A percentile compares a stretch with the other conserved stretches of the same genome.
These are phyloP conservation scores for Mariannaea sp. DNA, from an alignment of 2,329 filamentous ascomycete genomes.

Conservation along the genomic window DNA sequence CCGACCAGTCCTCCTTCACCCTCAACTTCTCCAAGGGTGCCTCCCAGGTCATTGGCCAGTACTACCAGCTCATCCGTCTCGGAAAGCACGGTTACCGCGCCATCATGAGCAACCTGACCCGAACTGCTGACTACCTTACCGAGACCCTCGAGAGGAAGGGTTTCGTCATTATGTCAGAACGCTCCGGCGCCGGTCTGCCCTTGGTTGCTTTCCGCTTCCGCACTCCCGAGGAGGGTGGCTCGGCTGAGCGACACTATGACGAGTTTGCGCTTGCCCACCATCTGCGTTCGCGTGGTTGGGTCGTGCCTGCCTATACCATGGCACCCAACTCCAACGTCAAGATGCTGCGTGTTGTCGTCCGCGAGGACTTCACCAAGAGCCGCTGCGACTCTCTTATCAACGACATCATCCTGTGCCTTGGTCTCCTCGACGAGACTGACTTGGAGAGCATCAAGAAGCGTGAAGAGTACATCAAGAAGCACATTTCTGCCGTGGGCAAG, in stretches of 20 bases:
- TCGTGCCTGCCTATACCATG: conserved; percentile 97
- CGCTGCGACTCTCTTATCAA: conserved; percentile 78
- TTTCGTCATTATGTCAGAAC: conserved; percentile 88
- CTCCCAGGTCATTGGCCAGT: conserved; percentile 93
- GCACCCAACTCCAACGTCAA: conserved; percentile 86
- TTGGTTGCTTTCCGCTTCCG: conserved; percentile 86
- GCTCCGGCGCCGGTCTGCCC: conserved; percentile 76
- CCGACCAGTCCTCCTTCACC: conserved; percentile 93
- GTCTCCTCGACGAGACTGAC: conserved; percentile 76
- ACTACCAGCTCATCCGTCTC: conserved; percentile 94
- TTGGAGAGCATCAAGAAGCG: conserved; percentile 70
- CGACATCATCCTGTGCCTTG: conserved; percentile 79
- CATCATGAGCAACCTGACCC: conserved; percentile 94
- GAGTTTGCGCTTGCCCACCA: conserved; percentile 84
- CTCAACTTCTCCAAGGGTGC: conserved; percentile 97
- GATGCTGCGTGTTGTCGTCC: conserved; percentile 89
- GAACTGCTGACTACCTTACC: conserved; percentile 85
- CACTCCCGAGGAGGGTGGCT: conserved; percentile 52
- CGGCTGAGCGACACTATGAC: conserved; percentile 66
- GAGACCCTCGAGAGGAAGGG: conserved; percentile 73
- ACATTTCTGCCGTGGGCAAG: conserved; percentile 59
- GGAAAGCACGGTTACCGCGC: conserved; percentile 89
- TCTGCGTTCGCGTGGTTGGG: conserved; percentile 85
- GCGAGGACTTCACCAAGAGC: conserved; percentile 86
- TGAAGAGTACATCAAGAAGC: conserved; percentile 65